A percentile compares a stretch with the other conserved stretches of the same genome.
Evolutionary conservation across 371 early-diverging fungal species (phyloP).

Genomic region (Mucor saturninus): DNA sequence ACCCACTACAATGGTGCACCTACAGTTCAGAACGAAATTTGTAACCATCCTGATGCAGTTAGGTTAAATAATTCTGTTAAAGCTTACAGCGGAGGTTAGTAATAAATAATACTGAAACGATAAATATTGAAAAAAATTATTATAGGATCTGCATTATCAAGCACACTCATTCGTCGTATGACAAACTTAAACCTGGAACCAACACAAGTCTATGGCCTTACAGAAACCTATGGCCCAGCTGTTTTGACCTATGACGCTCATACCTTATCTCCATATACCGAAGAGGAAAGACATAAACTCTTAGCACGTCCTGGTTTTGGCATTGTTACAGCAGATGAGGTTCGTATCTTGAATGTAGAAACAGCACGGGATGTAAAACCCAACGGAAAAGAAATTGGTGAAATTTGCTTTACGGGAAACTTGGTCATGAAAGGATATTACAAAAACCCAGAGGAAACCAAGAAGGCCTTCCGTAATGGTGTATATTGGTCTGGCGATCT

Average conservation of each 20-base stretch:
- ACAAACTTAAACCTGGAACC: constrained; percentile 58
- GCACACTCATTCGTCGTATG: constrained; percentile 59
- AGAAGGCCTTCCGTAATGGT: constrained; percentile 63
- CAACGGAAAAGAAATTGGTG: constrained; percentile 66
- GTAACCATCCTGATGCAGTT: constrained; percentile 56
- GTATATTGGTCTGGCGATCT: constrained; percentile 76
- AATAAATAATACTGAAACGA: not conserved
- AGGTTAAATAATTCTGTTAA: constrained; percentile 48
- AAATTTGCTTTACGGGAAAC: constrained; percentile 71
- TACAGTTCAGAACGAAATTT: constrained; percentile 69
- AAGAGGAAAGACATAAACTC: constrained; percentile 47
- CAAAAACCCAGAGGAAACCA: constrained; percentile 64
- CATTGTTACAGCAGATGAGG: constrained; percentile 60
- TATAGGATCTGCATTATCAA: constrained; percentile 62
- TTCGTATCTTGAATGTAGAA: constrained; percentile 56
- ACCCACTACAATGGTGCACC: constrained; percentile 74
- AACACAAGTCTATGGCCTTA: constrained; percentile 73
- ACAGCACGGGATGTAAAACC: constrained; percentile 58
- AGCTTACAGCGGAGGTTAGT: constrained; percentile 57
- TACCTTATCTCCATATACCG: constrained; percentile 31
- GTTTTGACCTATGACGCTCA: constrained; percentile 46
- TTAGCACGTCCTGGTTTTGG: constrained; percentile 66
- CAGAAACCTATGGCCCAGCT: constrained; percentile 67
- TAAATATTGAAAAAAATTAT: not conserved
- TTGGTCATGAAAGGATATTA: constrained; percentile 64